Evolutionary conservation across 176 grass and related monocot species (phyloP).

Genomic region (Saccharum officinarum): DNA sequence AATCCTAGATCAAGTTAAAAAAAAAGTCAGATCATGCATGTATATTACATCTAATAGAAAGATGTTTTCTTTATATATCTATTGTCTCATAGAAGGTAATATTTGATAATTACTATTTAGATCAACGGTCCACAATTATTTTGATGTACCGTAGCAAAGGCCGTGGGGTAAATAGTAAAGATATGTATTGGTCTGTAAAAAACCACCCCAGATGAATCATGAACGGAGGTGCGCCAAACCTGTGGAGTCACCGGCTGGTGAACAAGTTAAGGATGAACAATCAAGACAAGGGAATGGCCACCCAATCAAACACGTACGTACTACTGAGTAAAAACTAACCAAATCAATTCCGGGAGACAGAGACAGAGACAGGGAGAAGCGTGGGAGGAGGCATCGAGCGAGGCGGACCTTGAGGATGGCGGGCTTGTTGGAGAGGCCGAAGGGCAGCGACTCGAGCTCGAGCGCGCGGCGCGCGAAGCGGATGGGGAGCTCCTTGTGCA

Average conservation of each 20-base stretch:
- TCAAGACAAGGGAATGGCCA: neutral
- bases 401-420: constrained; percentile 69
- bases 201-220: neutral
- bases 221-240: neutral
- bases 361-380: neutral
- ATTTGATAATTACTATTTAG: too few relatives aligned
- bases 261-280: neutral
- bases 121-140: too few relatives aligned
- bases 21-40: too few relatives aligned
- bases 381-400: neutral
- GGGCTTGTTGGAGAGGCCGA: constrained; percentile 71
- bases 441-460: constrained; percentile 76
- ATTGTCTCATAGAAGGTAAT: too few relatives aligned
- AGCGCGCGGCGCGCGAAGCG: constrained; percentile 76
- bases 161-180: neutral
- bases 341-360: neutral
- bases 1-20: too few relatives aligned
- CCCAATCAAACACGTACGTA: neutral
- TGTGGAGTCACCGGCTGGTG: neutral
- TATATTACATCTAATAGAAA: too few relatives aligned
- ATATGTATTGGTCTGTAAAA: neutral
- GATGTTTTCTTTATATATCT: too few relatives aligned
- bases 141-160: neutral
- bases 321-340: neutral
- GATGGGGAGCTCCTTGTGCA: constrained; percentile 83